These are phyloP conservation scores for Monilinia fructigena DNA, from an alignment of 2,329 filamentous ascomycete genomes.

Conservation along the genomic window DNA sequence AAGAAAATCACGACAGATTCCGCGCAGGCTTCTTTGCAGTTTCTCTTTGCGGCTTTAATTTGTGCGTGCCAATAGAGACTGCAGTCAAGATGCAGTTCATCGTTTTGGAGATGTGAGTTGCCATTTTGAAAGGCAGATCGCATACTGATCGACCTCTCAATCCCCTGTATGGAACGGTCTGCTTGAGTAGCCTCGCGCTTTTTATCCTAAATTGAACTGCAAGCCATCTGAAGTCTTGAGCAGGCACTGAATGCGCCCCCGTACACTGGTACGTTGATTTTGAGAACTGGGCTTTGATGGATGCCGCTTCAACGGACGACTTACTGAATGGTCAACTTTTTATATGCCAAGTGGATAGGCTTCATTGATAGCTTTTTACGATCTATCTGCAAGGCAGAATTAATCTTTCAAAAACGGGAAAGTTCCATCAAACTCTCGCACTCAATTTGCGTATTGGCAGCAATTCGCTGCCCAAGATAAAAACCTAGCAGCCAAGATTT, in stretches of 20 bases:
- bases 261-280: neutral
- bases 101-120: neutral
- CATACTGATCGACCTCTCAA: neutral
- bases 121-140: neutral
- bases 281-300: neutral
- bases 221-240: neutral
- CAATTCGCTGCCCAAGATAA: neutral
- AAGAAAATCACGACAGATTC: neutral
- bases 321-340: neutral
- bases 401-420: too few species aligned
- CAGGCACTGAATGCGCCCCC: neutral
- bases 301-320: neutral
- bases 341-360: neutral
- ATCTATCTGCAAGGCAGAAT: too few species aligned
- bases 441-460: too few species aligned
- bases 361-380: too few species aligned
- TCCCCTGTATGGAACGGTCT: neutral
- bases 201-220: neutral
- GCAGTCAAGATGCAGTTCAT: neutral
- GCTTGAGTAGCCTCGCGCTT: neutral
- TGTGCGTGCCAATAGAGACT: neutral
- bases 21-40: neutral
- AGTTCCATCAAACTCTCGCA: neutral
- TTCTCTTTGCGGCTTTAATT: neutral
- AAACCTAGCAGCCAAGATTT: neutral